Evolutionary conservation across 2,329 filamentous ascomycete species (phyloP), one percentile per base, ranked within the genome.

Genomic region (Aspergillus fijiensis): DNA sequence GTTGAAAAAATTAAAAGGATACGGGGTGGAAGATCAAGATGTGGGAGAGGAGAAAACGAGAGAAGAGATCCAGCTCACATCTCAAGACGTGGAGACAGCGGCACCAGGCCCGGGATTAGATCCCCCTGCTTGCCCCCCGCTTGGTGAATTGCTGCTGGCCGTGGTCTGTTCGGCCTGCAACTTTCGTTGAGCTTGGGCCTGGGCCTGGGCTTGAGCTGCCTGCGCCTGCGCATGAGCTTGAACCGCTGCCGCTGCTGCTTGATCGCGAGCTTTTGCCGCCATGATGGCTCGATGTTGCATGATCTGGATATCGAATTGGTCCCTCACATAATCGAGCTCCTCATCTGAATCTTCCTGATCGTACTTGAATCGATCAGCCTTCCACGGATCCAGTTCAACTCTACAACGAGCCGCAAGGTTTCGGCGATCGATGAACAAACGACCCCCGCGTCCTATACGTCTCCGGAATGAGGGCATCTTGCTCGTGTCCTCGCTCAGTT

Each of bases 391-490:
- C 67, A 76, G 67, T 19, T 77, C 71, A 76, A 79, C 60, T 80
- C 78, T 79, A 69, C 73, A 76, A 55, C 80, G 83, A 49, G 84
- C 74, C 63, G 80, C 83, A 72, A 92, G 80, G 58, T 89, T 87
- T 67, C 90, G 87, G 68, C 92, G 88, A 77, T 98, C 95, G 66
- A 98, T 91, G 85, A 92, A 92, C 66, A 96, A 76, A 45, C 94
- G 87, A 64, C 92, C 92, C 63, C 93, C 84, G 67, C 94, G 89
- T 57, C 94, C 94, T 58, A 92, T 87, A 60, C 95, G 89, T 64
- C 92, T 87, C 66, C 94, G 87, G 81, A 90, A 97, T 16, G 89
- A 88, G 57, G 89, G 88, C 68, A 80, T 79, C 57, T 69, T 72
- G 63, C 73, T 74, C 29, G 75, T 70, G 57, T 79, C 78, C 49